A percentile compares a stretch with the other conserved stretches of the same genome.
phyloP scores from a whole-genome alignment of 139 green algal genomes.

The Parachlorella kessleri region DNA sequence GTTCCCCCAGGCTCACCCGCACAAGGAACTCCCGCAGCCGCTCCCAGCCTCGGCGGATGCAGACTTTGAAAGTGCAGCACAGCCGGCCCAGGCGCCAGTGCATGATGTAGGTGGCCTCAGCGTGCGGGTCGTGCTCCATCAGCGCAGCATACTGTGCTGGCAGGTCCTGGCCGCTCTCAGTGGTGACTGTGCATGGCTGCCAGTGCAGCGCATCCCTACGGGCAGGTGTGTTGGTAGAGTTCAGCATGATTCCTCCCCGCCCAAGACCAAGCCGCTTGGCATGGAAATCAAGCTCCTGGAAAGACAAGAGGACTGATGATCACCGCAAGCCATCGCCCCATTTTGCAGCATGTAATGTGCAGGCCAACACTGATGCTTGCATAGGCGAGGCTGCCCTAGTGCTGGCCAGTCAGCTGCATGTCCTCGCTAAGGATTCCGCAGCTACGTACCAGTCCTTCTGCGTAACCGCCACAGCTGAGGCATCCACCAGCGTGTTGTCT shows the following conservation, averaged over 20 bases:
- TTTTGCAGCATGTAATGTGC: too few relatives aligned
- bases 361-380: too few relatives aligned
- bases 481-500: slow-evolving; percentile 50
- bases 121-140: background rate
- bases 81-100: slow-evolving; percentile 33
- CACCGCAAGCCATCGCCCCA: too few relatives aligned
- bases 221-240: too few relatives aligned
- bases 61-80: slow-evolving; percentile 40
- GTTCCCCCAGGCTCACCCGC: background rate
- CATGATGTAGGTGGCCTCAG: slow-evolving; percentile 30
- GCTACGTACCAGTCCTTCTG: slow-evolving; percentile 23
- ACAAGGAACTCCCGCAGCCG: slow-evolving; percentile 29
- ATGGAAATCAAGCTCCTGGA: too few relatives aligned
- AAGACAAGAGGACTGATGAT: too few relatives aligned
- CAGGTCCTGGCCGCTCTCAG: slow-evolving; percentile 12
- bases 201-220: slow-evolving; percentile 25
- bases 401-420: too few relatives aligned
- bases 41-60: slow-evolving; percentile 38
- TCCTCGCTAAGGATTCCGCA: too few relatives aligned
- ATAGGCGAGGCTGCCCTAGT: too few relatives aligned
- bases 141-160: slow-evolving; percentile 30
- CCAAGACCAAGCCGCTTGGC: too few relatives aligned
- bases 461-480: slow-evolving; percentile 8
- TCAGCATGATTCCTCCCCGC: too few relatives aligned
- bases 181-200: slow-evolving; percentile 27